Conservation (phyloP, 805 yeast genomes). For the Nakazawaea molendinolei region DNA sequence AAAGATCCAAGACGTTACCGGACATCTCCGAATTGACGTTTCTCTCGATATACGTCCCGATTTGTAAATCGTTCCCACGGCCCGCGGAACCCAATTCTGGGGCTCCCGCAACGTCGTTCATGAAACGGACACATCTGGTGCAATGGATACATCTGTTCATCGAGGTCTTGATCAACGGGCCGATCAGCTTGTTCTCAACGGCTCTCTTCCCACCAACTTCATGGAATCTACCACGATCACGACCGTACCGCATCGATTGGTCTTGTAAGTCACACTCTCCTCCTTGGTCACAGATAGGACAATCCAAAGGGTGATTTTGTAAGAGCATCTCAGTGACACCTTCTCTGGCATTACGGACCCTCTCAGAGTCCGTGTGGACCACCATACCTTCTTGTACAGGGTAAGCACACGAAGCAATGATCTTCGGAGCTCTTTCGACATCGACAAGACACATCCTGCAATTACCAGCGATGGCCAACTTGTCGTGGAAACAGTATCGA, state of each 20-base stretch:
- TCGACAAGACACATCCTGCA: constrained; percentile 92
- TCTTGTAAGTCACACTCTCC: constrained; percentile 93
- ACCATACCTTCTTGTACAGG: constrained; percentile 91
- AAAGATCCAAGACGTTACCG: constrained; percentile 80
- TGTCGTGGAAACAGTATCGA: constrained; percentile 87
- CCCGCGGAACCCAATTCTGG: constrained; percentile 87
- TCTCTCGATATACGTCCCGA: constrained; percentile 83
- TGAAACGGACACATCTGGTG: constrained; percentile 83
- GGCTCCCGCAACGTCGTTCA: constrained; percentile 90
- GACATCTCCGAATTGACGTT: constrained; percentile 79
- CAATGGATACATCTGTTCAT: constrained; percentile 93
- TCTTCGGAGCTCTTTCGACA: constrained; percentile 82
- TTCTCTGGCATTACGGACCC: constrained; percentile 78
- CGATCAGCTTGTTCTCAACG: constrained; percentile 84
- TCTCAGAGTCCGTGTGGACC: constrained; percentile 70
- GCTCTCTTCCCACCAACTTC: constrained; percentile 85
- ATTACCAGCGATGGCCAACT: constrained; percentile 85
- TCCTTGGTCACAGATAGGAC: constrained; percentile 92
- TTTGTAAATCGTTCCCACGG: constrained; percentile 88
- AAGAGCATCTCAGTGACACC: constrained; percentile 86
- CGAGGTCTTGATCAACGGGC: constrained; percentile 82
- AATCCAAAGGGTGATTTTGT: constrained; percentile 86
- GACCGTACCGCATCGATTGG: constrained; percentile 75
- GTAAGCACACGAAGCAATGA: constrained; percentile 87
- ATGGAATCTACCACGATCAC: constrained; percentile 79